A percentile compares a stretch with the other conserved stretches of the same genome.
Conservation (phyloP, 2,329 filamentous ascomycete species). For the Ascochyta viciae-villosae region DNA sequence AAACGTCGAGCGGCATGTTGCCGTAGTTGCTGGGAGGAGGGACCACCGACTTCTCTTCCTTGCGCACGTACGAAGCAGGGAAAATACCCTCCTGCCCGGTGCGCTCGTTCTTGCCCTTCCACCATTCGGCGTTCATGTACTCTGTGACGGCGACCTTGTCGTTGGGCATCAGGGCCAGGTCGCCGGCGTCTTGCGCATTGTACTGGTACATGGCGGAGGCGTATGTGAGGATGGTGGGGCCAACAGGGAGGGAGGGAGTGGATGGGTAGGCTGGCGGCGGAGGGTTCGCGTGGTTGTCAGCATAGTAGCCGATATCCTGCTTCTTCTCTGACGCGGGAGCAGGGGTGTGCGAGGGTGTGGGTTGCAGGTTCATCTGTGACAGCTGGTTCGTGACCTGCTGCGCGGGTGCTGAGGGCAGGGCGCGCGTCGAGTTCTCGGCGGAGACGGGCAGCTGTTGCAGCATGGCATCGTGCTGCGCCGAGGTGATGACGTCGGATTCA, state of each 20-base stretch:
- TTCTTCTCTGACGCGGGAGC: conserved; percentile 42
- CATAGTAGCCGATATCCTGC: conserved; percentile 53
- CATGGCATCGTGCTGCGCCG: conserved; percentile 77
- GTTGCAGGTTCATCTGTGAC: conserved; percentile 43
- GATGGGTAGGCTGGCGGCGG: conserved; percentile 55
- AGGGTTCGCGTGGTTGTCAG: conserved; percentile 49
- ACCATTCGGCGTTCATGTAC: conserved; percentile 98
- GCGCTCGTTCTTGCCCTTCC: conserved; percentile 85
- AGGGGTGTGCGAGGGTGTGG: conserved; percentile 23
- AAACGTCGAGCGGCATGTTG: conserved; percentile 78
- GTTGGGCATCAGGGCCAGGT: conserved; percentile 80
- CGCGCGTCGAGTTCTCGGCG: conserved; percentile 66
- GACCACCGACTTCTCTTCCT: conserved; percentile 67
- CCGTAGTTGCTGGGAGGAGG: conserved; percentile 67
- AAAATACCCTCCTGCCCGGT: conserved; percentile 91
- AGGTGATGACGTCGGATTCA: conserved; percentile 80
- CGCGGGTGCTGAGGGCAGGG: conserved; percentile 38
- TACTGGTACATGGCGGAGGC: conserved; percentile 87
- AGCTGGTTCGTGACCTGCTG: conserved; percentile 41
- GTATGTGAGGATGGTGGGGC: conserved; percentile 67
- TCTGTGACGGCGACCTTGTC: conserved; percentile 82
- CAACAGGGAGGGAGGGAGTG: conserved; percentile 58
- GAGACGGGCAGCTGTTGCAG: conserved; percentile 76
- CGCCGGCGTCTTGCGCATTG: conserved; percentile 78
- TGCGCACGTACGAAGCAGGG: conserved; percentile 83